Evolutionary conservation across 225 moss, liverwort and hornwort species (phyloP).

Genomic region (Sphagnum contortum): DNA sequence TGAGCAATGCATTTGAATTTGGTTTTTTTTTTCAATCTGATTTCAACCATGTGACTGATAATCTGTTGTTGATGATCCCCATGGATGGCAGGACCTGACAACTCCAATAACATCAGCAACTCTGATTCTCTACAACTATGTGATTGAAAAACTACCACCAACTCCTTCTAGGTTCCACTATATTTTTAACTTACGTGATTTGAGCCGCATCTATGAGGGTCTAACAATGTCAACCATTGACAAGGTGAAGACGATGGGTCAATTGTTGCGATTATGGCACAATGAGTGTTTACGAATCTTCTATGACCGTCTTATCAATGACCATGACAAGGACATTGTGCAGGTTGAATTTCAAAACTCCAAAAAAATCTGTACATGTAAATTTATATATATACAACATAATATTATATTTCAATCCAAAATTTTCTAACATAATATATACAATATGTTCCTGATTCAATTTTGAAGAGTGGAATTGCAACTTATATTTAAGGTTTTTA

Average conservation of each 20-base stretch:
- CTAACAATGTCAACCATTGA: conserved; percentile 64
- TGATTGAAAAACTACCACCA: conserved; percentile 74
- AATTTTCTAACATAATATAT: too few relatives aligned
- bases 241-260: conserved; percentile 45
- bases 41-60: too few relatives aligned
- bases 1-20: too few relatives aligned
- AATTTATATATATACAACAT: too few relatives aligned
- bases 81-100: conserved; percentile 33
- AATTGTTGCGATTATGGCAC: conserved; percentile 74
- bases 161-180: conserved; percentile 90
- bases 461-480: too few relatives aligned
- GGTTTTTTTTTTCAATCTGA: too few relatives aligned
- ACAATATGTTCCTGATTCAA: too few relatives aligned
- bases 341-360: conserved; percentile 26
- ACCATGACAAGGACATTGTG: conserved; percentile 60
- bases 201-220: conserved; percentile 83
- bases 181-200: conserved; percentile 79
- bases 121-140: conserved; percentile 54
- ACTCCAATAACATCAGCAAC: conserved; percentile 45
- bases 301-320: conserved; percentile 64
- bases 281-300: conserved; percentile 79
- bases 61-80: too few relatives aligned
- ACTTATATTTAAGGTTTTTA: too few relatives aligned
- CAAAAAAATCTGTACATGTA: too few relatives aligned
- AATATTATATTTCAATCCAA: too few relatives aligned